Conservation (phyloP, 2,329 filamentous ascomycete species). For the Didymella pomorum region DNA sequence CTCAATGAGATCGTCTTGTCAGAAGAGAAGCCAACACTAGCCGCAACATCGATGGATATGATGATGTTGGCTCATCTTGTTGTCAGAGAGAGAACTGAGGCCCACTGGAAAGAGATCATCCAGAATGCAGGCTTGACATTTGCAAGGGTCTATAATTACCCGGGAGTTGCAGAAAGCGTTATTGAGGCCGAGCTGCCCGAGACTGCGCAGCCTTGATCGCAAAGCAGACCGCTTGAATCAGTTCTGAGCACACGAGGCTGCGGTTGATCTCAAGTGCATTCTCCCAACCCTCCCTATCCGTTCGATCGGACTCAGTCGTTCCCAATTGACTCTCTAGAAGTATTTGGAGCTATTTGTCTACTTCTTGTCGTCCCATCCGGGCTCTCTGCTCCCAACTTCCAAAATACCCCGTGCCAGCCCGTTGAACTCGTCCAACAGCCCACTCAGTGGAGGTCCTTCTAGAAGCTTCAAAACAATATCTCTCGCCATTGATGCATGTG, state of each 20-base stretch:
- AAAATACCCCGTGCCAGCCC: no score
- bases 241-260: background rate
- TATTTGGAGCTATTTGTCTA: no score
- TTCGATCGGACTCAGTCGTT: no score
- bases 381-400: no score
- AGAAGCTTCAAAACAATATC: no score
- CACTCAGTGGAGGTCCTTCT: no score
- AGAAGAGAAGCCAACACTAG: conserved; percentile 16
- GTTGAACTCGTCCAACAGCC: no score
- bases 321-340: no score
- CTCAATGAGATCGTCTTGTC: conserved; percentile 29
- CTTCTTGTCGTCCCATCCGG: no score
- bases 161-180: conserved; percentile 27
- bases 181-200: conserved; percentile 25
- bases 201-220: background rate
- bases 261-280: no score
- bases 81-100: conserved; percentile 21
- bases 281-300: no score
- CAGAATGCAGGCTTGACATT: conserved; percentile 22
- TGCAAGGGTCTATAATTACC: conserved; percentile 19
- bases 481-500: no score
- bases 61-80: conserved; percentile 27
- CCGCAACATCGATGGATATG: conserved; percentile 25
- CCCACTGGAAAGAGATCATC: conserved; percentile 20
- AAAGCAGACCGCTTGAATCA: background rate